phyloP scores from a whole-genome alignment of 768 basidiomycete genomes.

The Cyclocybe cylindracea region DNA sequence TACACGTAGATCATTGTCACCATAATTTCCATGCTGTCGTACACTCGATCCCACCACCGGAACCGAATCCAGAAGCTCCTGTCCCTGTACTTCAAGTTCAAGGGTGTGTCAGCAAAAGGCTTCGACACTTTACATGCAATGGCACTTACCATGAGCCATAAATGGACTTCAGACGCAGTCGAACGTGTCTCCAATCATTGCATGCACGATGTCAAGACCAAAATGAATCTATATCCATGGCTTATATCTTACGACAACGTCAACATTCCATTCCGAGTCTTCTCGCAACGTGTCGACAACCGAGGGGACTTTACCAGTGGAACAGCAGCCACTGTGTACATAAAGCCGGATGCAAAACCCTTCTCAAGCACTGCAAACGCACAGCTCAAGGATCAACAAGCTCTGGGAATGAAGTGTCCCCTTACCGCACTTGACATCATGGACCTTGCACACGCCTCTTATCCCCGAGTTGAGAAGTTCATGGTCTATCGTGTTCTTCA shows the following conservation, averaged over 20 bases:
- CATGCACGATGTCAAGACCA: slow-evolving; percentile 20
- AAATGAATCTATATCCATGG: slow-evolving; percentile 28
- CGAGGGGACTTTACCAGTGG: slow-evolving; percentile 35
- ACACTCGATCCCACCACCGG: slow-evolving; percentile 24
- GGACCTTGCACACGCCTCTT: slow-evolving; percentile 11
- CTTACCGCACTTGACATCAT: slow-evolving; percentile 23
- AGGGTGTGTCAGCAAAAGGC: slow-evolving; percentile 35
- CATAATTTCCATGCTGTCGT: slow-evolving; percentile 28
- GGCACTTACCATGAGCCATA: slow-evolving; percentile 40
- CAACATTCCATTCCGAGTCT: slow-evolving; percentile 33
- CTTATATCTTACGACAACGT: slow-evolving; percentile 38
- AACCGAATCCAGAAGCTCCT: slow-evolving; percentile 29
- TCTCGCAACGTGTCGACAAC: slow-evolving; percentile 38
- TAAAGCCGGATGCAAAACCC: slow-evolving; percentile 23
- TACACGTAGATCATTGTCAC: slow-evolving; percentile 22
- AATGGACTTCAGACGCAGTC: slow-evolving; percentile 30
- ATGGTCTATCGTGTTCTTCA: slow-evolving; percentile 21
- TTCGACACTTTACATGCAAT: slow-evolving; percentile 38
- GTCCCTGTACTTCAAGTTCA: slow-evolving; percentile 36
- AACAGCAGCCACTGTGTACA: slow-evolving; percentile 33
- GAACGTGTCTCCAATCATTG: slow-evolving; percentile 22
- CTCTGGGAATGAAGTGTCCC: slow-evolving; percentile 20
- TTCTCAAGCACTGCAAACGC: slow-evolving; percentile 17
- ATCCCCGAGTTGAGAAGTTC: slow-evolving; percentile 10
- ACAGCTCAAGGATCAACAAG: slow-evolving; percentile 18